A percentile compares a stretch with the other conserved stretches of the same genome.
These are phyloP conservation scores for Hura crepitans DNA, from an alignment of 441 rosid genomes.

Conservation along the genomic window DNA sequence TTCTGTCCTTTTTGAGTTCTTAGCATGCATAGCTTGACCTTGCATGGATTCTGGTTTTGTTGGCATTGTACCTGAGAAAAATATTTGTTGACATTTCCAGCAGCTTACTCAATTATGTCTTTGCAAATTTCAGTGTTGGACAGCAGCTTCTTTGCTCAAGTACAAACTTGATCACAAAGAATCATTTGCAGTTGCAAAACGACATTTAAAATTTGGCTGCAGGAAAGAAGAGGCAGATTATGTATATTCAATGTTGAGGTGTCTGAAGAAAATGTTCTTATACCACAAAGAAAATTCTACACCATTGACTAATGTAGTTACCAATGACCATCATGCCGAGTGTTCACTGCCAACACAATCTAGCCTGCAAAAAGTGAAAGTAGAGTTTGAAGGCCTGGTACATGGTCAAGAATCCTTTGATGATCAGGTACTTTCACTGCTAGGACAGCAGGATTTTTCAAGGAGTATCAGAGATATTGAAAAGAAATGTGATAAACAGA, in stretches of 20 bases:
- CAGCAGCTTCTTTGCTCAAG: constrained; percentile 66
- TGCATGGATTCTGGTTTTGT: neutral
- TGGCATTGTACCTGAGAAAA: neutral
- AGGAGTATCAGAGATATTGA: constrained; percentile 47
- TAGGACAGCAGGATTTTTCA: constrained; percentile 39
- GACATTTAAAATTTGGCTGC: constrained; percentile 60
- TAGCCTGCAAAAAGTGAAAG: constrained; percentile 25
- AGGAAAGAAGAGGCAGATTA: constrained; percentile 55
- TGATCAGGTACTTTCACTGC: constrained; percentile 32
- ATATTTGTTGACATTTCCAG: neutral
- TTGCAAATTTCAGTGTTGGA: constrained; percentile 62
- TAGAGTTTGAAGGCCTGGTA: constrained; percentile 26
- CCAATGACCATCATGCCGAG: constrained; percentile 27
- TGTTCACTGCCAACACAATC: constrained; percentile 18
- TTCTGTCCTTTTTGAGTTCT: neutral
- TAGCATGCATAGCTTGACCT: neutral
- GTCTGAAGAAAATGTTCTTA: constrained; percentile 58
- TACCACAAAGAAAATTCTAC: constrained; percentile 30
- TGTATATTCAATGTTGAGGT: constrained; percentile 49
- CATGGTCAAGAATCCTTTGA: constrained; percentile 31
- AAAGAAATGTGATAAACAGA: constrained; percentile 48
- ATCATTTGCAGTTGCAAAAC: constrained; percentile 63
- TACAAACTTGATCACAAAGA: constrained; percentile 55
- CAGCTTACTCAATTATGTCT: constrained; percentile 14
- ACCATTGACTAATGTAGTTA: constrained; percentile 24